A percentile compares a stretch with the other conserved stretches of the same genome.
Evolutionary conservation across 768 basidiomycete genomes (phyloP).

Genomic region (Suillus cothurnatus): DNA sequence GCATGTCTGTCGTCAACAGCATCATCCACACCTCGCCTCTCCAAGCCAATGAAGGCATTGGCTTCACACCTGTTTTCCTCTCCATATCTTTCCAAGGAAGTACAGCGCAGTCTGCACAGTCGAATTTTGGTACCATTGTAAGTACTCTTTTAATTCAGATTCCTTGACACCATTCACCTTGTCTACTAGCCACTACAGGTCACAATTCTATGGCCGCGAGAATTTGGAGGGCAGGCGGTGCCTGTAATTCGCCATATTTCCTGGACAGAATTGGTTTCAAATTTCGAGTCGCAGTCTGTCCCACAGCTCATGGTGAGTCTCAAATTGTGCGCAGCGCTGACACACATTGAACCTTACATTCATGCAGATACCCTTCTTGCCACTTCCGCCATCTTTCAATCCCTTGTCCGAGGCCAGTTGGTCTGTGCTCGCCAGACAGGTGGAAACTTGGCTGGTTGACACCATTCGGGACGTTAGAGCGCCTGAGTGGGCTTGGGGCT

Average conservation of each 20-base stretch:
- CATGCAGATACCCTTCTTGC: not conserved
- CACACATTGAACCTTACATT: not conserved
- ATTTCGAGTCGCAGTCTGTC: not conserved
- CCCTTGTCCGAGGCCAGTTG: not conserved
- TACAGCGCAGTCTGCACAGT: not conserved
- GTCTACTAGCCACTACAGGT: slow-evolving; percentile 1
- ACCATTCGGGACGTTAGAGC: slow-evolving; percentile 76
- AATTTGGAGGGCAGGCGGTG: not conserved
- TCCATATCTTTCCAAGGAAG: not conserved
- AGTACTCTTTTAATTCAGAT: not conserved
- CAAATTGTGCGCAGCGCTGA: not conserved
- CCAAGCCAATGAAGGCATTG: not conserved
- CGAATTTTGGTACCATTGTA: not conserved
- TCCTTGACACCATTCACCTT: not conserved
- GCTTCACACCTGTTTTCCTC: not conserved
- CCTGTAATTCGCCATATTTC: not conserved
- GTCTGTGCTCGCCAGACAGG: not conserved
- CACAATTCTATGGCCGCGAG: not conserved
- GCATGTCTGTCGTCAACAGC: not conserved
- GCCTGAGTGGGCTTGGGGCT: slow-evolving; percentile 8
- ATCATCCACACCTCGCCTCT: not conserved
- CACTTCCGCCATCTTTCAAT: not conserved
- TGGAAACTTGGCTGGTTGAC: not conserved
- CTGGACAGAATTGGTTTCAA: not conserved
- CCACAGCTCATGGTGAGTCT: not conserved